A percentile compares a stretch with the other conserved stretches of the same genome.
These are phyloP conservation scores for Chalara sp. DNA, from an alignment of 2,329 filamentous ascomycete species.

Conservation along the genomic window DNA sequence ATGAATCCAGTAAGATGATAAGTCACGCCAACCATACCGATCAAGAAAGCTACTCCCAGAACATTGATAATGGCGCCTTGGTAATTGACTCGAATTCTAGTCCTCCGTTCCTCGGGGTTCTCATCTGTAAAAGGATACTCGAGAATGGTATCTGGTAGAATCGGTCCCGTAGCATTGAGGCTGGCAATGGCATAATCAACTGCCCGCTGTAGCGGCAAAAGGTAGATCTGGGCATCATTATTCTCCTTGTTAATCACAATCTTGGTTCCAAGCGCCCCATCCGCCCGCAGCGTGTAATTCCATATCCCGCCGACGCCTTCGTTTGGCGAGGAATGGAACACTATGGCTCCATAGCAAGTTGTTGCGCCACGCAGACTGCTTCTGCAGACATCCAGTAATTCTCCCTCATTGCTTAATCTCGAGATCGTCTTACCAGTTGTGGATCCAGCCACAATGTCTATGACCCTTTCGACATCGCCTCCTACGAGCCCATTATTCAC, in stretches of 20 bases:
- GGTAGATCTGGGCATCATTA: slow-evolving; percentile 73
- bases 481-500: slow-evolving; percentile 66
- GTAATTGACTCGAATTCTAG: slow-evolving; percentile 61
- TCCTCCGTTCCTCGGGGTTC: slow-evolving; percentile 59
- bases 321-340: slow-evolving; percentile 68
- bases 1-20: slow-evolving; percentile 86
- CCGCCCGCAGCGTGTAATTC: slow-evolving; percentile 82
- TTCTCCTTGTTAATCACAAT: slow-evolving; percentile 57
- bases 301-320: slow-evolving; percentile 62
- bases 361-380: slow-evolving; percentile 61
- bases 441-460: slow-evolving; percentile 53
- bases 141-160: slow-evolving; percentile 40
- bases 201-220: slow-evolving; percentile 71
- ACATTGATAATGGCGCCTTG: slow-evolving; percentile 70
- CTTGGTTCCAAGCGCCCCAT: slow-evolving; percentile 59
- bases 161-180: slow-evolving; percentile 36
- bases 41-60: slow-evolving; percentile 71
- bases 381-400: slow-evolving; percentile 56
- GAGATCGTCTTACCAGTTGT: slow-evolving; percentile 51
- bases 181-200: slow-evolving; percentile 67
- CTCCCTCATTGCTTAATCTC: slow-evolving; percentile 45
- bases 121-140: slow-evolving; percentile 77
- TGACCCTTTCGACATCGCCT: slow-evolving; percentile 67
- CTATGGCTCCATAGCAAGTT: slow-evolving; percentile 64
- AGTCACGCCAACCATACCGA: slow-evolving; percentile 71